Evolutionary conservation across 2,329 filamentous ascomycete genomes (phyloP), one percentile per base, ranked within the genome.

Genomic region (Colletotrichum neosansevieriae): DNA sequence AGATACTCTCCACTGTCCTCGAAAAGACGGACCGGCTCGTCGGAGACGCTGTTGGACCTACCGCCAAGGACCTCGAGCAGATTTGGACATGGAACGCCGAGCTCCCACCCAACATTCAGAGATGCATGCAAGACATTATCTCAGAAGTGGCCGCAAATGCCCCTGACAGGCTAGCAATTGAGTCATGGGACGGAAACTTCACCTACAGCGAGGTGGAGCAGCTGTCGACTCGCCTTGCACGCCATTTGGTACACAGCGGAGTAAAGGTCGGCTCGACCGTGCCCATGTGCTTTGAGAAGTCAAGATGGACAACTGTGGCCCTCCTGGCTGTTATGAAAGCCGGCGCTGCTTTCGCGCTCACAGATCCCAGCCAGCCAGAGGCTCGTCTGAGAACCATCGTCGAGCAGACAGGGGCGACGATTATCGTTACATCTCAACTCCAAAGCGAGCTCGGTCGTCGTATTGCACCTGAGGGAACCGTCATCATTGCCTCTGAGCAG

Each of bases 201-300:
- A 84, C 82, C 3, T 86, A 86, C 68, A 61, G 73, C 40, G 79
- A 85, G 53, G 75, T 86, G 2, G 81, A 85, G 40, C 70, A 73
- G 1, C 74, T 81, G 12, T 84, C 84, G 2, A 80, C 79, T 32
- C 72, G 73, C 1, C 76, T 86, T 7, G 84, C 83, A 3, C 72
- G 73, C 5, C 76, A 81, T 63, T 77, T 86, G 2, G 69, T 75
- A 13, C 72, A 73, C 11, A 71, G 73, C n/a, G 82, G 82, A 15
- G 75, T 82, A 42, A 71, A 65, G 2, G 62, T 76, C 11, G 83
- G 82, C n/a, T 77, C 75, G 44, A 79, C 78, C 10, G 80, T 86
- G n/a, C 83, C 83, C 3, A 75, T 85, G n/a, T 84, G 82, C 71
- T 85, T 85, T 66, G 82, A 85, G 71, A 85, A 85, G 72, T 84